Evolutionary conservation across 2,329 filamentous ascomycete species (phyloP).

Genomic region (Esteya vermicola): DNA sequence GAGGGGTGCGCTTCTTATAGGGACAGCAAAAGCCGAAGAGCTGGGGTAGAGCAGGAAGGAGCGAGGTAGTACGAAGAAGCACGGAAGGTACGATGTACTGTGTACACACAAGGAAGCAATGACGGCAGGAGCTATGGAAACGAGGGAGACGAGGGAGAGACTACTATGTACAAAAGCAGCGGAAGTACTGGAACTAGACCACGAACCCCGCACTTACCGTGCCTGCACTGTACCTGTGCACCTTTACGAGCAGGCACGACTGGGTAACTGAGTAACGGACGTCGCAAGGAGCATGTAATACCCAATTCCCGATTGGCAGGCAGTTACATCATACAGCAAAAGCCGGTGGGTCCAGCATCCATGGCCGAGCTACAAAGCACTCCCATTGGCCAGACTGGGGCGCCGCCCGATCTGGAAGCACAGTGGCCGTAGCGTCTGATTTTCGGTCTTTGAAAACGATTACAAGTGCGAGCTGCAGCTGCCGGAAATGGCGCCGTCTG

Average conservation of each 20-base stretch:
- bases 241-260: neutral
- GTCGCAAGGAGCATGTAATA: no score
- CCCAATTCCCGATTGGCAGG: neutral
- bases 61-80: neutral
- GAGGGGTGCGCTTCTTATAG: no score
- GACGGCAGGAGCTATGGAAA: neutral
- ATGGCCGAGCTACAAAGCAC: neutral
- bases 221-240: neutral
- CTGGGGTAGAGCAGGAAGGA: no score
- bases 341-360: neutral
- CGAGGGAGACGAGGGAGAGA: neutral
- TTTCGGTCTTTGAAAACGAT: constrained; percentile 1
- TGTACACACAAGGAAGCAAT: neutral
- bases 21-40: no score
- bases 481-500: no score
- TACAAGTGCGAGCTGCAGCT: no score
- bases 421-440: neutral
- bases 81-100: no score
- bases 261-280: neutral
- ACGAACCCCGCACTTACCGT: neutral
- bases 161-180: neutral
- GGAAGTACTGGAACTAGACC: neutral
- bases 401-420: neutral
- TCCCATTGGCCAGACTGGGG: neutral
- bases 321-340: neutral